Conservation (phyloP, 257 asterid genomes). For the Dorcoceras hygrometricum region DNA sequence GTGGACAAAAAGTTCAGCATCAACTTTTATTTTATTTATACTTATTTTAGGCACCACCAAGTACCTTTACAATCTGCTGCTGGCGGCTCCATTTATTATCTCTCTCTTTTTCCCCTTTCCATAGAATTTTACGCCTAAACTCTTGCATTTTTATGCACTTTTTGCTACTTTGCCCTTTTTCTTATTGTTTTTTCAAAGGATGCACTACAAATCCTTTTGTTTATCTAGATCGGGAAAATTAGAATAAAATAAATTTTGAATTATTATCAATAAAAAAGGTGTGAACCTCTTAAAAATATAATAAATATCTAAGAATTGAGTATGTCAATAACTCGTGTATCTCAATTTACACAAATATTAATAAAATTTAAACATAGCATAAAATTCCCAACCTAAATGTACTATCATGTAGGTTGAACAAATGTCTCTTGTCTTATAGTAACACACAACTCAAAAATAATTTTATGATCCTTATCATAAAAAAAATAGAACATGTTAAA, state of each 20-base stretch:
- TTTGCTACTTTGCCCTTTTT: not conserved
- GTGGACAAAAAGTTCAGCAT: slow-evolving; percentile 67
- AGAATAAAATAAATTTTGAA: no score
- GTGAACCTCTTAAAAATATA: not conserved
- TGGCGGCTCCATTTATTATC: not conserved
- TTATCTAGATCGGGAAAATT: no score
- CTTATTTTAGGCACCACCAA: not conserved
- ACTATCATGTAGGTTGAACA: not conserved
- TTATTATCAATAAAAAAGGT: not conserved
- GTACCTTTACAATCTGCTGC: not conserved
- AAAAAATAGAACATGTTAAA: no score
- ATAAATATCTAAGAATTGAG: no score
- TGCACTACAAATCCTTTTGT: not conserved
- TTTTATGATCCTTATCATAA: no score
- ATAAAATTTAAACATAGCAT: no score
- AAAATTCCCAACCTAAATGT: no score
- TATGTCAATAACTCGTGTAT: no score
- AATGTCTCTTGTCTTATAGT: not conserved
- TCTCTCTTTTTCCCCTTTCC: not conserved
- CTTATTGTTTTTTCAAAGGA: not conserved
- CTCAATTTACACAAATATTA: no score
- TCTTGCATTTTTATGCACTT: not conserved
- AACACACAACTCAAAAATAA: no score
- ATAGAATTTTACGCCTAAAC: not conserved
- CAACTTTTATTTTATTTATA: slow-evolving; percentile 37